These are phyloP conservation scores for Phytophthora brassicae DNA, from an alignment of 352 stramenopile genomes.

Conservation along the genomic window DNA sequence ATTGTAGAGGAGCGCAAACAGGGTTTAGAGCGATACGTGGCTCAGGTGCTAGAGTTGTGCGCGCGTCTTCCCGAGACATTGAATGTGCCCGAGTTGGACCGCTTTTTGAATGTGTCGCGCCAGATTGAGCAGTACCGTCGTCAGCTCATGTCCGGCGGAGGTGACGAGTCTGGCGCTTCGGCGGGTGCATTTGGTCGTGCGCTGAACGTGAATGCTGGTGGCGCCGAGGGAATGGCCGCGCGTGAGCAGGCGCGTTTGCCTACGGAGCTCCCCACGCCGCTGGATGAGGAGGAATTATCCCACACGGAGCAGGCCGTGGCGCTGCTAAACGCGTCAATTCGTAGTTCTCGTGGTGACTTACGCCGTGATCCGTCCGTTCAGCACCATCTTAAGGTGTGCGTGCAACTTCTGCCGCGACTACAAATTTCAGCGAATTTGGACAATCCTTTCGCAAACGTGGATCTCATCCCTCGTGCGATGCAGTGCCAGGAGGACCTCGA, in stretches of 20 bases:
- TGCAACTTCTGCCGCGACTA: constrained; percentile 80
- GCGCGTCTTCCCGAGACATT: constrained; percentile 77
- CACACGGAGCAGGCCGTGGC: constrained; percentile 84
- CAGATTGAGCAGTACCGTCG: constrained; percentile 85
- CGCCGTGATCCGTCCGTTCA: constrained; percentile 80
- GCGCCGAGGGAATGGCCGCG: constrained; percentile 77
- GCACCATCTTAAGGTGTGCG: constrained; percentile 86
- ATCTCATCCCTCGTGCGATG: constrained; percentile 87
- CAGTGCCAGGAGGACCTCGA: constrained; percentile 88
- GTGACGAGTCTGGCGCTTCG: constrained; percentile 26
- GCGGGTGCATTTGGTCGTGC: constrained; percentile 36
- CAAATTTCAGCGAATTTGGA: constrained; percentile 90
- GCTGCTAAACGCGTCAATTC: constrained; percentile 77
- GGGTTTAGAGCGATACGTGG: constrained; percentile 80
- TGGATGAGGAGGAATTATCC: constrained; percentile 84
- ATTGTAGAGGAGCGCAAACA: constrained; percentile 87
- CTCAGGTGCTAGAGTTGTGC: constrained; percentile 82
- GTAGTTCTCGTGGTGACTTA: constrained; percentile 78
- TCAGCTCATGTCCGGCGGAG: constrained; percentile 46
- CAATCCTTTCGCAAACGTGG: constrained; percentile 88
- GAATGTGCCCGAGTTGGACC: constrained; percentile 83
- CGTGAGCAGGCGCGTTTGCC: constrained; percentile 77
- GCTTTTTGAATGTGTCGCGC: constrained; percentile 85
- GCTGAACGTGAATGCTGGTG: constrained; percentile 64
- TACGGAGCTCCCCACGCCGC: constrained; percentile 79